A percentile compares a stretch with the other conserved stretches of the same genome.
These are phyloP conservation scores for Phaeosphaeriaceae sp. DNA, from an alignment of 2,329 filamentous ascomycete genomes.

Conservation along the genomic window DNA sequence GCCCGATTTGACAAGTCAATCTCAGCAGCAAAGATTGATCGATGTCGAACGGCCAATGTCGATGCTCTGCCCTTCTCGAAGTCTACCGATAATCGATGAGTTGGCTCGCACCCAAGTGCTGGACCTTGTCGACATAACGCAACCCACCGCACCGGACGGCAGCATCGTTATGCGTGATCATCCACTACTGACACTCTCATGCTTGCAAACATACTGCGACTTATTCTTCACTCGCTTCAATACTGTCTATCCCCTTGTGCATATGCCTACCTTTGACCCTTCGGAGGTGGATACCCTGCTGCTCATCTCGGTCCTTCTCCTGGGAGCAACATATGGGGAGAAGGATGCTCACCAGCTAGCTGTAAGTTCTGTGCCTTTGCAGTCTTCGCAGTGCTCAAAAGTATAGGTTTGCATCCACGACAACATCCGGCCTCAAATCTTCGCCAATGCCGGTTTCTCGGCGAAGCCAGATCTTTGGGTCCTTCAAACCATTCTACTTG, in stretches of 20 bases:
- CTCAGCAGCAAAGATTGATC: neutral
- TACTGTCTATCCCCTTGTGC: constrained; percentile 66
- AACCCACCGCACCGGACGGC: constrained; percentile 59
- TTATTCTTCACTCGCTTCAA: constrained; percentile 70
- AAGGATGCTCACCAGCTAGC: constrained; percentile 68
- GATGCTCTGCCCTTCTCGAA: constrained; percentile 41
- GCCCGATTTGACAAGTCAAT: neutral
- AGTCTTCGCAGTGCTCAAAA: constrained; percentile 3
- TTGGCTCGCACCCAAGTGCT: constrained; percentile 54
- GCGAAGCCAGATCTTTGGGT: constrained; percentile 68
- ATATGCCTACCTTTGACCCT: constrained; percentile 65
- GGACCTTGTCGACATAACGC: constrained; percentile 59
- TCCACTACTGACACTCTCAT: constrained; percentile 58
- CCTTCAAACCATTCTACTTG: constrained; percentile 67
- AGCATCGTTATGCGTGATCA: constrained; percentile 58
- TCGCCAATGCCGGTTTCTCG: constrained; percentile 65
- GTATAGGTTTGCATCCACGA: constrained; percentile 65
- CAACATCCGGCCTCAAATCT: constrained; percentile 66
- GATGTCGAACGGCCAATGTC: constrained; percentile 46
- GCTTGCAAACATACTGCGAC: constrained; percentile 65
- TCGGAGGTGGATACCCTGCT: constrained; percentile 60
- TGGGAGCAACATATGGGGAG: constrained; percentile 69
- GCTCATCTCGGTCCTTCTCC: constrained; percentile 62
- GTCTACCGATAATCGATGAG: constrained; percentile 51
- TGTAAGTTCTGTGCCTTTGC: constrained; percentile 36